These are phyloP conservation scores for Rubus parviflorus DNA, from an alignment of 306 rosid species.

Conservation along the genomic window DNA sequence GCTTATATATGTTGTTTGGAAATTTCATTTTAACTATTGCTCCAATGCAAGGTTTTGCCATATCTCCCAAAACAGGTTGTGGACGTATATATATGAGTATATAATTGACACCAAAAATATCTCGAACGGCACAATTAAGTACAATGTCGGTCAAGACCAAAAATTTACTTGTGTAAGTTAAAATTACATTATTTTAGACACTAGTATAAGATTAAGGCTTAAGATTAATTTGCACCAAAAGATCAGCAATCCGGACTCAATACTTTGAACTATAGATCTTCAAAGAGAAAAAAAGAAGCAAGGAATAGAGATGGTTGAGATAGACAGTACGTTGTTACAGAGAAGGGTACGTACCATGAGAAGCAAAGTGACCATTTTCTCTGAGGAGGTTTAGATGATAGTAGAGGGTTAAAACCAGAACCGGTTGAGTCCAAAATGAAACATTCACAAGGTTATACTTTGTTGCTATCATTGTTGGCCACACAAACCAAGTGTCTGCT, in stretches of 20 bases:
- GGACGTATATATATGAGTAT: too few species aligned
- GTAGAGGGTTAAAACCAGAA: slow-evolving; percentile 27
- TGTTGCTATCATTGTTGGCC: slow-evolving; percentile 24
- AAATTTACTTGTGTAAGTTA: neutral
- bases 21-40: too few species aligned
- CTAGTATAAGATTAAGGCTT: neutral
- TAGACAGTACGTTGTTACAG: neutral
- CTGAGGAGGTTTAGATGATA: slow-evolving; percentile 28
- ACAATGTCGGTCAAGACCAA: too few species aligned
- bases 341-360: slow-evolving; percentile 15
- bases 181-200: neutral
- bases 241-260: neutral
- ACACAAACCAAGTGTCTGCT: slow-evolving; percentile 30
- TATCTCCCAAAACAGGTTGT: too few species aligned
- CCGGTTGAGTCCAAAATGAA: slow-evolving; percentile 39
- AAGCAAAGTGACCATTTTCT: slow-evolving; percentile 31
- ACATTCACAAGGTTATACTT: slow-evolving; percentile 31
- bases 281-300: neutral
- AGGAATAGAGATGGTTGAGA: neutral
- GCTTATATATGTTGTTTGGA: too few species aligned
- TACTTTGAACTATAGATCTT: neutral
- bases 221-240: too few species aligned
- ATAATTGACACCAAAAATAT: too few species aligned
- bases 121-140: too few species aligned
- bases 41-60: too few species aligned